Evolutionary conservation across 768 basidiomycete genomes (phyloP).

Genomic region (Collybiopsis luxurians): DNA sequence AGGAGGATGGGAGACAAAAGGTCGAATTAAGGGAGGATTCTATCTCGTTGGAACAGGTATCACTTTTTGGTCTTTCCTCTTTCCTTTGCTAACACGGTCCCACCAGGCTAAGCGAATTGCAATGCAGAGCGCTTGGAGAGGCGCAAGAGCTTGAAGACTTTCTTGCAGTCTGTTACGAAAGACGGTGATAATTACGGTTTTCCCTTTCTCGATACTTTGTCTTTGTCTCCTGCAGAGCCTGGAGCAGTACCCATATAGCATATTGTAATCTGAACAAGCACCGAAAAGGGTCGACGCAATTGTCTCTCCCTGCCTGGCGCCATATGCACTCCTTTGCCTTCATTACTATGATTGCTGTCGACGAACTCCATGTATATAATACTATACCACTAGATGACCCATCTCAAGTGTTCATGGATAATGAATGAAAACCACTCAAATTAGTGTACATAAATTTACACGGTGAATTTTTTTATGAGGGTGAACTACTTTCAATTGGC

Average conservation of each 20-base stretch:
- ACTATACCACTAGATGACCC: not conserved
- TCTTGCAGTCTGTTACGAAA: too few species aligned
- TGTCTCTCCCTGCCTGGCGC: not conserved
- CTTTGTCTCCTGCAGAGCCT: too few species aligned
- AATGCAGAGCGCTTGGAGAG: conserved; percentile 88
- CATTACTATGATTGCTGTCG: not conserved
- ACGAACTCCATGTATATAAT: not conserved
- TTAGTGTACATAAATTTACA: too few species aligned
- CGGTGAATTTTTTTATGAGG: too few species aligned
- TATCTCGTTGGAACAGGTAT: conserved; percentile 91
- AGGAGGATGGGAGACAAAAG: conserved; percentile 61
- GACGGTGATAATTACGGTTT: too few species aligned
- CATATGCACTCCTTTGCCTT: not conserved
- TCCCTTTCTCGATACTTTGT: too few species aligned
- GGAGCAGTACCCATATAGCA: too few species aligned
- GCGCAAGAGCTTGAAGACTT: conserved; percentile 57
- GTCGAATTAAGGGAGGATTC: conserved; percentile 79
- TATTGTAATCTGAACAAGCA: too few species aligned
- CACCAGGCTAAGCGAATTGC: conserved; percentile 78
- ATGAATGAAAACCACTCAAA: too few species aligned
- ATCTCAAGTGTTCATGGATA: not conserved
- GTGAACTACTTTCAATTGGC: too few species aligned
- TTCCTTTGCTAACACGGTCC: conserved; percentile 7
- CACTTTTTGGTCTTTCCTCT: conserved; percentile 16
- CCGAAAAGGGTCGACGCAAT: too few species aligned